Evolutionary conservation across 495 filamentous ascomycete species (phyloP).

Genomic region (Astrothelium macrocarpum): DNA sequence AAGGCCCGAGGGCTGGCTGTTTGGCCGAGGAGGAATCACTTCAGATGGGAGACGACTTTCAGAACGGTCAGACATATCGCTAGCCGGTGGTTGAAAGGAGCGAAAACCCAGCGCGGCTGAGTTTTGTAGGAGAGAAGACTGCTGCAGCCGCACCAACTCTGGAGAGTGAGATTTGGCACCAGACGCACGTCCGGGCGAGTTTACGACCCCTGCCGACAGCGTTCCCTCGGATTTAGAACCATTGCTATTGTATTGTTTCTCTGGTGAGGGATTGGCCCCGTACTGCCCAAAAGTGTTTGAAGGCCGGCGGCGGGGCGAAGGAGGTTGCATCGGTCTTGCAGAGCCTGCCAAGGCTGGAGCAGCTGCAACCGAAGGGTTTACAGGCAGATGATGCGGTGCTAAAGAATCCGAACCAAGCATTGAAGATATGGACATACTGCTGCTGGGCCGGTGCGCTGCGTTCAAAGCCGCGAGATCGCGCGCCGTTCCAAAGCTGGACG

Average conservation of each 20-base stretch:
- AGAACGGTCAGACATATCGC: slow-evolving; percentile 11
- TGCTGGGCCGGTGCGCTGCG: slow-evolving; percentile 47
- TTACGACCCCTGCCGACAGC: slow-evolving; percentile 11
- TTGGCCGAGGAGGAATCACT: slow-evolving; percentile 20
- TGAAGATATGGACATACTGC: slow-evolving; percentile 94
- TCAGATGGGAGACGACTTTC: not conserved
- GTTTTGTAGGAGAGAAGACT: slow-evolving; percentile 18
- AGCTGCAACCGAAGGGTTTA: slow-evolving; percentile 19
- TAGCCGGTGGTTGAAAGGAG: slow-evolving; percentile 18
- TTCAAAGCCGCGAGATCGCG: slow-evolving; percentile 44
- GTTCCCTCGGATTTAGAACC: slow-evolving; percentile 15
- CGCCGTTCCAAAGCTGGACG: slow-evolving; percentile 34
- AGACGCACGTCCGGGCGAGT: slow-evolving; percentile 18
- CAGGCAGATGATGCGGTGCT: slow-evolving; percentile 10
- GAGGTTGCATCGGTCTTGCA: slow-evolving; percentile 29
- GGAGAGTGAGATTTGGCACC: slow-evolving; percentile 20
- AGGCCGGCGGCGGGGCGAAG: slow-evolving; percentile 26
- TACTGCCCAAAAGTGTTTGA: slow-evolving; percentile 18
- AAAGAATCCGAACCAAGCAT: slow-evolving; percentile 57
- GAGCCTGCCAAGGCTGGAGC: slow-evolving; percentile 9
- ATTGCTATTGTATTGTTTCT: slow-evolving; percentile 17
- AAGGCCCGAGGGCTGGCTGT: slow-evolving; percentile 21
- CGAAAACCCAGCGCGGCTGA: slow-evolving; percentile 13
- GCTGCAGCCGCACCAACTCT: slow-evolving; percentile 17
- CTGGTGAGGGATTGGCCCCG: slow-evolving; percentile 17